Evolutionary conservation across 352 stramenopile species (phyloP), one percentile per base, ranked within the genome.

Genomic region (Globisporangium okanoganense): DNA sequence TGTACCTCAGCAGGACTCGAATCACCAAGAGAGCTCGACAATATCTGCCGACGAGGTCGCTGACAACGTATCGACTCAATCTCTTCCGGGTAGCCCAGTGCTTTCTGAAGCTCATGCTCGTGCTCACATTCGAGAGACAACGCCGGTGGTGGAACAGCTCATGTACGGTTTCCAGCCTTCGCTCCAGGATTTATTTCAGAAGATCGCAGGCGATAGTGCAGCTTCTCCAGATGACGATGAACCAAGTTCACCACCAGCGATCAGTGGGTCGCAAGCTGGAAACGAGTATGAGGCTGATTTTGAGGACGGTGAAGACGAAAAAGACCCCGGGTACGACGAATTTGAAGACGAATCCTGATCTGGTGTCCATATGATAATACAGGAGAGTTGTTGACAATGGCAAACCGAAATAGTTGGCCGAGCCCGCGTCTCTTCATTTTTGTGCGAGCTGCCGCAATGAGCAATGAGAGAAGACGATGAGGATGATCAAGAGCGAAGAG

Each of bases 251-350:
- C 2, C 24, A 22, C 20, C 9, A 43, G 20, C 35, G 5, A 20
- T 3, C 16, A 43, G 24, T 3, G n/a, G 12, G 38, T 18, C 20
- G 16, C 49, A 62, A 24, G 10, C 22, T 25, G 31, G 5, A 14
- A 68, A 3, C 10, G 41, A 55, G 24, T 72, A 72, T 25, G 66
- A 72, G 44, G 56, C 56, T 12, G 62, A 66, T 35, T 72, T 72
- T 24, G 62, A 58, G 0, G 48, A 69, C 27, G 60, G 51, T n/a
- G 38, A 62, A 14, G 66, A 65, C 35, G 61, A 64, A 14, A 47
- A 52, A 4, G 54, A 68, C 9, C 53, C 52, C 2, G 9, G 61
- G 12, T 66, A 45, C 29, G 50, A 64, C 25, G 49, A 54, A 3
- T 62, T 54, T n/a, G 31, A 65, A 14, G 61, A 64, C n/a, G 33